Percentiles rank a stretch among this genome's conserved stretches.
Conservation (phyloP, 345 rosid species). For the Corchorus capsularis region DNA sequence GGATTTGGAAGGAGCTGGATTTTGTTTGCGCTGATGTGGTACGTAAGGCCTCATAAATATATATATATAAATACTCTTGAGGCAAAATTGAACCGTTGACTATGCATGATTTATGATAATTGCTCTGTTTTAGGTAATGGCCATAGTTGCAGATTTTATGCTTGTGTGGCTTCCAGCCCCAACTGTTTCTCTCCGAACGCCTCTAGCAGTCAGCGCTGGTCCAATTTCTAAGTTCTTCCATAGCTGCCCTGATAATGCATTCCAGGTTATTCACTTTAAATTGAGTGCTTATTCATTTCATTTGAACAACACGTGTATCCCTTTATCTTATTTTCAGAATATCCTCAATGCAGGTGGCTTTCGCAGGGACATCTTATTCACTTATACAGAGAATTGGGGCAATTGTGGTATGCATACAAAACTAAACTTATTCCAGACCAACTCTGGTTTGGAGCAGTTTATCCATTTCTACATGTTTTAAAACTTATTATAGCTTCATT, state of each 20-base stretch:
- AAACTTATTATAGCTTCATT: conserved; percentile 10
- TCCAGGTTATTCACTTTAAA: conserved; percentile 37
- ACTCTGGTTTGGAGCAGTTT: background rate
- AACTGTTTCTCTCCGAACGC: conserved; percentile 64
- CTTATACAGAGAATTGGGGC: conserved; percentile 55
- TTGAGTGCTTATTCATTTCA: too few species aligned
- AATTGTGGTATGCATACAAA: conserved; percentile 40
- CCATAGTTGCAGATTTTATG: conserved; percentile 83
- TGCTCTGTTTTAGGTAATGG: conserved; percentile 58
- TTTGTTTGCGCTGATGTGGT: conserved; percentile 75
- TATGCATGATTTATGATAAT: background rate
- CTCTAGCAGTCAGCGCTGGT: conserved; percentile 58
- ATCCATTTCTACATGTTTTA: background rate
- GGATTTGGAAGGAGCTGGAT: conserved; percentile 58
- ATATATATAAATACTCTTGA: background rate
- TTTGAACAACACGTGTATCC: background rate
- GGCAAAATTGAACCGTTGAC: too few species aligned
- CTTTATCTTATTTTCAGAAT: background rate
- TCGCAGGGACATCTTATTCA: conserved; percentile 55
- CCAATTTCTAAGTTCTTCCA: conserved; percentile 64
- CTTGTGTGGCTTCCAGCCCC: conserved; percentile 85
- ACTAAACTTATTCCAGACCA: background rate
- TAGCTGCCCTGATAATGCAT: conserved; percentile 69
- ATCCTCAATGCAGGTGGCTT: conserved; percentile 46
- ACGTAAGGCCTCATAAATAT: conserved; percentile 14